Evolutionary conservation across 495 filamentous ascomycete species (phyloP), one percentile per base, ranked within the genome.

Genomic region (Aspergillus saccharolyticus): DNA sequence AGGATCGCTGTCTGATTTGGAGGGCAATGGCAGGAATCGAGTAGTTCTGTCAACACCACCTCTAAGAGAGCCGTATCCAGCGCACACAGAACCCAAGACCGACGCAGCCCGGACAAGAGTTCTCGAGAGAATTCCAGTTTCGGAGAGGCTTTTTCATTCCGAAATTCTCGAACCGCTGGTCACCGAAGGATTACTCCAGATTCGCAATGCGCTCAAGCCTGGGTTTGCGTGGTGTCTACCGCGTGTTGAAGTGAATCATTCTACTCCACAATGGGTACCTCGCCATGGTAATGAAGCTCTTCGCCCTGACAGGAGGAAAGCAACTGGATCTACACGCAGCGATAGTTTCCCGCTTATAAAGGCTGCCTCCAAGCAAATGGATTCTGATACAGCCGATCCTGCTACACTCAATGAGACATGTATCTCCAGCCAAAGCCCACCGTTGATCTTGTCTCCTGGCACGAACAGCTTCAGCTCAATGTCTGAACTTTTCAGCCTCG

Each of bases 21-120:
- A 24, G n/a, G n/a, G n/a, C 28, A 52, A 25, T 33, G 33, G 7
- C 20, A 52, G 47, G 42, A 65, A 54, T 15, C 33, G 33, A 54
- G 39, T 54, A n/a, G 59, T 74, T 5, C 49, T 72, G 7, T 78
- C 78, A 25, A 65, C 64, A 6, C 22, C 57, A 0, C 68, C 77
- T 4, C 48, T 71, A 4, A 52, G 63, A 52, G 44, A 22, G 5
- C 77, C 75, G 4, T 78, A 74, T 60, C 63, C 65, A 18, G 61
- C 63, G n/a, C 60, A 57, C 24, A 65, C 67, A 21, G 81, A 77
- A 60, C 74, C 78, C 17, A 80, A 78, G 53, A 68, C 66, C 10
- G 63, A 67, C 0, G 60, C 65, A 52, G 74, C 76, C n/a, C 71
- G 70, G 16, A 61, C 62, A 42, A 71, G 63, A 24, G 64, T 80